Evolutionary conservation across 805 yeast genomes (phyloP), one percentile per base, ranked within the genome.

Genomic region (Candida andamanensis): DNA sequence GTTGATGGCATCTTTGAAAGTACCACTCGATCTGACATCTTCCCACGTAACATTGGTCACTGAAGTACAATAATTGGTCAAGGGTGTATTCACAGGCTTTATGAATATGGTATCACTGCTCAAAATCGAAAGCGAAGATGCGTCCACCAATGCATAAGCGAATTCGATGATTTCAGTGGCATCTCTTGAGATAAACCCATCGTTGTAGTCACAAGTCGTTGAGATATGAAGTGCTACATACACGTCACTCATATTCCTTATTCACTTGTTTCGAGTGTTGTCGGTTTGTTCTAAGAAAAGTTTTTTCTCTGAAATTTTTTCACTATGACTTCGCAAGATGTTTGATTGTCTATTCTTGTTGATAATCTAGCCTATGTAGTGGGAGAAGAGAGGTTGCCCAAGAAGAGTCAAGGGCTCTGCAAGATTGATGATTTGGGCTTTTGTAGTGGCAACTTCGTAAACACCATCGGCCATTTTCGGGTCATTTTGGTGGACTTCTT

Each of bases 151-250:
- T 17, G 70, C 56, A 84, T 90, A 85, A 3, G 84, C 75, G 11
- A 85, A 53, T 49, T 78, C 84, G 21, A 77, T 69, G 35, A 79
- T 63, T 52, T 80, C 87, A 4, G 80, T 67, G 19, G 83, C 69
- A 54, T 84, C 95, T 46, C 74, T 76, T 19, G 78, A 60, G 30
- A 75, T 72, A 44, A 72, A 69, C 18, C 67, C 67, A 4, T 17
- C 4, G 19, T 75, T 69, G 33, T 80, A 85, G 48, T 79, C 86
- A 41, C 80, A 74, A 14, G 87, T 80, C 23, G 84, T 74, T 32
- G 77, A 69, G 24, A 79, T 59, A 39, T 78, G 77, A 28, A 79
- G 58, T 34, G 77, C 77, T 44, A 81, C 74, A 50, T 73, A 80
- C 31, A 69, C 59, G 47, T 76, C 81, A 42, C 69, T 55, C 76